Evolutionary conservation across 2,329 filamentous ascomycete species (phyloP), one percentile per base, ranked within the genome.

Genomic region (Neophaeococcomyces mojaviensis): DNA sequence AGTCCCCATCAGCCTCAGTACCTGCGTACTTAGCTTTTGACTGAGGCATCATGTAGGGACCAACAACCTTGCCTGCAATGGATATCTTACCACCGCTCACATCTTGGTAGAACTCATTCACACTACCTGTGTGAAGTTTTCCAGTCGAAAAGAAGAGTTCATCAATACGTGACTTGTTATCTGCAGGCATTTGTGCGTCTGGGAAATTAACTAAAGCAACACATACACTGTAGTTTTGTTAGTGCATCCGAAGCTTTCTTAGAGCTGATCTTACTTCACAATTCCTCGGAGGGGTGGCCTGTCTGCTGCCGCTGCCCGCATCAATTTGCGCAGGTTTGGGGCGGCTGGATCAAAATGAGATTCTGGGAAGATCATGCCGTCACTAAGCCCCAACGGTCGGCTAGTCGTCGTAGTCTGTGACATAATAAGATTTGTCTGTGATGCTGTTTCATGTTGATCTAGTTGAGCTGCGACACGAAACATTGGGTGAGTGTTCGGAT

Each of bases 1-100:
- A 7, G 24, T 30, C 37, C 7, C 37, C 7, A 30, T 30, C 37
- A 20, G 37, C 9, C 6, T 19, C 37, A 30, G 12, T 9, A 39
- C 24, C 19, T 22, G 37, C 18, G 37, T 39, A 39, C 12, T 20
- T 7, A 13, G 8, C 24, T 39, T 24, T 39, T 7, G 37, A 9
- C 12, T 39, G 37, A 30, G 8, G 37, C 37, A 39, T 39, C 7
- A 8, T 20, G 37, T 24, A 39, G 37, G 37, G 37, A 22, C 37
- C 37, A 30, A 39, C 18, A 13, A 39, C 37, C 7, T 20, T 9
- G 18, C 37, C 37, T 7, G 24, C 8, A 13, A 39, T 7, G 37
- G 37, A 20, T 7, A 39, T 39, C 18, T 39, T 39, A 13, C 37
- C 37, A 19, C 15, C 12, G 37, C 37, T 39, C 8, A 39, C 37